Percentiles rank a stretch among this genome's conserved stretches.
These are phyloP conservation scores for Raffaelea arxii DNA, from an alignment of 2,329 filamentous ascomycete species.

Conservation along the genomic window DNA sequence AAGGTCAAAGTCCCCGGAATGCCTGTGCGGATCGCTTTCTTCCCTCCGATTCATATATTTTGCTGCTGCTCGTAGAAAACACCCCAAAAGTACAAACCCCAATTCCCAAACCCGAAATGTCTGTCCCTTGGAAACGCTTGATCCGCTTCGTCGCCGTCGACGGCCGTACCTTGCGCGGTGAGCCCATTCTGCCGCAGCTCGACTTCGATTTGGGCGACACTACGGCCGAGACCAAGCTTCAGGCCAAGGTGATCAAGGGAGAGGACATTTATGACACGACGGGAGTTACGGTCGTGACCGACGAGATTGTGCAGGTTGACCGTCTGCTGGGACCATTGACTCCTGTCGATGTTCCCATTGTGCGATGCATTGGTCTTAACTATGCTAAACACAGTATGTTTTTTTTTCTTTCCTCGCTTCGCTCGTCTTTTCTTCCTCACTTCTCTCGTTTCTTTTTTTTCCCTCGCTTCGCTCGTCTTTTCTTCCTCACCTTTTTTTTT, in stretches of 20 bases:
- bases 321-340: constrained; percentile 42
- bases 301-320: constrained; percentile 44
- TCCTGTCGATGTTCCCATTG: constrained; percentile 41
- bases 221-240: constrained; percentile 34
- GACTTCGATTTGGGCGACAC: constrained; percentile 40
- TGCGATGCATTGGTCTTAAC: constrained; percentile 50
- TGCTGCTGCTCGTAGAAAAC: background rate
- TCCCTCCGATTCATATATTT: background rate
- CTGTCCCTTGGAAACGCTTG: constrained; percentile 36
- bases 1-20: too few species aligned
- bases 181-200: constrained; percentile 34
- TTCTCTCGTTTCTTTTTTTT: too few species aligned
- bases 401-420: too few species aligned
- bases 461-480: too few species aligned
- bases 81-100: too few species aligned
- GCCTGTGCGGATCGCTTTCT: too few species aligned
- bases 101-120: constrained; percentile 17
- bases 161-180: constrained; percentile 37
- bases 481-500: too few species aligned
- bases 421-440: too few species aligned
- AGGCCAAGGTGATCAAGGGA: constrained; percentile 42
- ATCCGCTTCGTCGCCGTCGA: constrained; percentile 46
- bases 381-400: constrained; percentile 41
- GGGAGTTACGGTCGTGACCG: constrained; percentile 37
- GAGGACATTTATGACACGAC: constrained; percentile 37